These are phyloP conservation scores for Apiospora aurea DNA, from an alignment of 2,329 filamentous ascomycete species.

Conservation along the genomic window DNA sequence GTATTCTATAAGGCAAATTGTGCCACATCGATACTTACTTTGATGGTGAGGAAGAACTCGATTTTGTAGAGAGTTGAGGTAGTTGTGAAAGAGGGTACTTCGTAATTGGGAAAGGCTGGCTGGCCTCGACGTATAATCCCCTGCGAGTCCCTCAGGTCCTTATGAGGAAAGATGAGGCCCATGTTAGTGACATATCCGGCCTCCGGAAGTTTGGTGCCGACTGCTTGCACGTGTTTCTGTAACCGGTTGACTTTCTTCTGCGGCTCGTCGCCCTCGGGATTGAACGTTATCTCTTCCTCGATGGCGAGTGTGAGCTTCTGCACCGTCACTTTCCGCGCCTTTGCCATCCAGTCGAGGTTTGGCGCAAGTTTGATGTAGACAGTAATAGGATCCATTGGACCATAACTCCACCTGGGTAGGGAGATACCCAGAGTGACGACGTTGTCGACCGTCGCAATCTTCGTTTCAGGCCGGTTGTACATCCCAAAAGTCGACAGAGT, in stretches of 20 bases:
- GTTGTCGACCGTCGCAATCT: constrained; percentile 86
- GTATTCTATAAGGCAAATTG: constrained; percentile 5
- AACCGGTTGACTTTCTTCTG: constrained; percentile 88
- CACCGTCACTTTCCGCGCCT: constrained; percentile 91
- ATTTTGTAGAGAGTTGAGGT: constrained; percentile 96
- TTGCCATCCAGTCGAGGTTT: constrained; percentile 89
- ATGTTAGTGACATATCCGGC: constrained; percentile 93
- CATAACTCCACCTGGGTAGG: constrained; percentile 94
- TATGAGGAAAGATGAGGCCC: constrained; percentile 87
- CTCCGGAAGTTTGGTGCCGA: constrained; percentile 87
- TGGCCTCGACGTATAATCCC: constrained; percentile 87
- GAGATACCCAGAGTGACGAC: constrained; percentile 91
- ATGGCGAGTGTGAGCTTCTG: constrained; percentile 93
- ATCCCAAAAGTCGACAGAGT: constrained; percentile 98
- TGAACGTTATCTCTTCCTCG: constrained; percentile 98
- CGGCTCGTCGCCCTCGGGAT: constrained; percentile 95
- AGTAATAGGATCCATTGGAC: constrained; percentile 91
- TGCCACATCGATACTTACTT: constrained; percentile 63
- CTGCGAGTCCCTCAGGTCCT: constrained; percentile 85
- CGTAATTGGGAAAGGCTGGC: constrained; percentile 87
- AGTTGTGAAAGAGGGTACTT: constrained; percentile 90
- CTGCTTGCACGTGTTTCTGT: constrained; percentile 80
- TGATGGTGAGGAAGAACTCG: constrained; percentile 94
- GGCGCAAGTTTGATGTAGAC: constrained; percentile 95
- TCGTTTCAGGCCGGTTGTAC: constrained; percentile 96